phyloP scores from a whole-genome alignment of 495 filamentous ascomycete species.

The Astrothelium subdiscretum region DNA sequence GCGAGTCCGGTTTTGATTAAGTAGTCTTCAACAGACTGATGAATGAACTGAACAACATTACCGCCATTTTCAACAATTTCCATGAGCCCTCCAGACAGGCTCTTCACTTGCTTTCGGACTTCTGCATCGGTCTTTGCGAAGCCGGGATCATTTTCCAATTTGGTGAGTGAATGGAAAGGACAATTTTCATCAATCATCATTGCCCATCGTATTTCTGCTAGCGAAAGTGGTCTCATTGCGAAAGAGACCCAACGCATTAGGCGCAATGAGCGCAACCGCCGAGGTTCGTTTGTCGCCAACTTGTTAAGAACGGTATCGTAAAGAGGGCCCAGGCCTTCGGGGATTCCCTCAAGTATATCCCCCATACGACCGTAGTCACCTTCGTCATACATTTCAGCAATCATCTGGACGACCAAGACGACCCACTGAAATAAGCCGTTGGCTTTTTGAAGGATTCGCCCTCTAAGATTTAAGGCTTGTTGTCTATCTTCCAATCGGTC shows the following conservation, averaged over 20 bases:
- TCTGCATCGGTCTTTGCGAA: neutral
- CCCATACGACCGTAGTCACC: slow-evolving; percentile 9
- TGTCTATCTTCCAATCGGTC: slow-evolving; percentile 12
- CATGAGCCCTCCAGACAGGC: slow-evolving; percentile 27
- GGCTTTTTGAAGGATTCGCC: slow-evolving; percentile 10
- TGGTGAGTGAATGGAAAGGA: slow-evolving; percentile 16
- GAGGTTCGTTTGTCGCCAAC: slow-evolving; percentile 20
- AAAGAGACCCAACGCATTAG: slow-evolving; percentile 20
- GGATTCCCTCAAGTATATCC: slow-evolving; percentile 7
- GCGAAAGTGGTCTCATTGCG: slow-evolving; percentile 9
- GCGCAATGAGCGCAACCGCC: slow-evolving; percentile 19
- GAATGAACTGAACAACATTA: slow-evolving; percentile 30
- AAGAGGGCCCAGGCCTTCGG: neutral
- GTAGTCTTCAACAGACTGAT: slow-evolving; percentile 34
- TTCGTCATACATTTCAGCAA: slow-evolving; percentile 11
- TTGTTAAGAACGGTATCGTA: slow-evolving; percentile 9
- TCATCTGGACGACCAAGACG: slow-evolving; percentile 14
- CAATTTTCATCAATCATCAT: neutral
- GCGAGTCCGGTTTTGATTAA: slow-evolving; percentile 19
- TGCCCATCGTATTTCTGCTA: neutral
- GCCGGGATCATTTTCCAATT: slow-evolving; percentile 33
- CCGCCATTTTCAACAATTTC: slow-evolving; percentile 22
- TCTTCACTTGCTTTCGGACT: slow-evolving; percentile 22
- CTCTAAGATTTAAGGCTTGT: neutral
- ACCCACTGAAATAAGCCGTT: slow-evolving; percentile 23